Evolutionary conservation across 257 asterid species (phyloP), one percentile per base, ranked within the genome.

Genomic region (Solanum chilense): DNA sequence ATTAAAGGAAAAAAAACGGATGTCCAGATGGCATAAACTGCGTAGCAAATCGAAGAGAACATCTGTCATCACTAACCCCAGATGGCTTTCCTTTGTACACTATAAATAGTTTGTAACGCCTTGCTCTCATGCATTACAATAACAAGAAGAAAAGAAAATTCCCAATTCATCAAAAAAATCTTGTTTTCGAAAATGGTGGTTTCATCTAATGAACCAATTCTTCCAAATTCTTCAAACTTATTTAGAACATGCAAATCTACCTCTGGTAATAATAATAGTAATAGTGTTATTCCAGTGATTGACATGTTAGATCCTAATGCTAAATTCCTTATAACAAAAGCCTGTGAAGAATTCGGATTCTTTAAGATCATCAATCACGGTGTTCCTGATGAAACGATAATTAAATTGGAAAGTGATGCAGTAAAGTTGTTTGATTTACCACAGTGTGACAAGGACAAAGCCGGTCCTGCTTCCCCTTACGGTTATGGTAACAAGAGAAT

Each of bases 401-500:
- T 90, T 1, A 85, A n/a, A 5, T 83, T 89, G 12, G 91, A 89
- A 89, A 35, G 39, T 27, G 89, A 89, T 73, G 90, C 86, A 15
- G 27, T 62, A 11, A 82, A 88, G 29, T 89, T 89, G 80, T 89
- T 89, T 37, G 20, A 86, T 14, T 73, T 87, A 14, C 89, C 91
- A 6, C 89, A 85, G 62, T 41, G 47, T 68, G 91, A 87, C 47
- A 89, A 89, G n/a, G 90, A 89, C 37, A 86, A 82, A 87, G 83
- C 52, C 49, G 58, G 86, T 27, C 69, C 86, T 33, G 83, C 91
- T 62, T 85, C 41, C 14, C 91, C 91, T 64, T 88, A 81, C 64
- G 91, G 91, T 15, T 89, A 89, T 86, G 91, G 90, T 5, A 87
- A 75, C 86, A 89, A 87, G 76, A 86, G 31, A 18, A 89, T 89